A percentile compares a stretch with the other conserved stretches of the same genome.
These are phyloP conservation scores for Echium plantagineum DNA, from an alignment of 257 asterid species.

Conservation along the genomic window DNA sequence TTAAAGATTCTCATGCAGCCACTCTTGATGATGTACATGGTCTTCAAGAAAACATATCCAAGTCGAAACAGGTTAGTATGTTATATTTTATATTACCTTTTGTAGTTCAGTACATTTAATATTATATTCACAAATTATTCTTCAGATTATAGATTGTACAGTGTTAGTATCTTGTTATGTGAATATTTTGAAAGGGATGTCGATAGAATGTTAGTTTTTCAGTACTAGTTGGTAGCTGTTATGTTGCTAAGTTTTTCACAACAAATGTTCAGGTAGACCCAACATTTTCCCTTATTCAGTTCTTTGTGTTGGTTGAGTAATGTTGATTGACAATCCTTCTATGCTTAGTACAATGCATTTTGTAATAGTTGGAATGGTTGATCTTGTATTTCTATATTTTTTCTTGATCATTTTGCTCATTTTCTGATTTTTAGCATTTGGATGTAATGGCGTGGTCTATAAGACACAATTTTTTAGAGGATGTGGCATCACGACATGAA, in stretches of 20 bases:
- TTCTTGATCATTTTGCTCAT: not conserved
- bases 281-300: not conserved
- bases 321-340: not conserved
- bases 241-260: not conserved
- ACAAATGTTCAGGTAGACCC: not conserved
- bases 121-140: not conserved
- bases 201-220: too few relatives aligned
- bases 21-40: constrained; percentile 56
- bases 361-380: not conserved
- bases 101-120: not conserved
- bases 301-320: not conserved
- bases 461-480: constrained; percentile 64
- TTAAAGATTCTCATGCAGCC: constrained; percentile 63
- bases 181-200: not conserved
- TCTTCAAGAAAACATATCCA: constrained; percentile 72
- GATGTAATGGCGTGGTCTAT: constrained; percentile 86
- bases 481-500: constrained; percentile 42
- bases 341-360: not conserved
- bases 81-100: constrained; percentile 1
- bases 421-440: constrained; percentile 50
- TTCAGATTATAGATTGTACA: not conserved
- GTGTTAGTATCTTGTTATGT: not conserved
- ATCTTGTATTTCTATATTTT: not conserved
- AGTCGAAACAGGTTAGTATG: constrained; percentile 73
- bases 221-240: not conserved